Percentiles rank a stretch among this genome's conserved stretches.
These are phyloP conservation scores for Dichotomopilus funicola DNA, from an alignment of 2,329 filamentous ascomycete genomes.

Conservation along the genomic window DNA sequence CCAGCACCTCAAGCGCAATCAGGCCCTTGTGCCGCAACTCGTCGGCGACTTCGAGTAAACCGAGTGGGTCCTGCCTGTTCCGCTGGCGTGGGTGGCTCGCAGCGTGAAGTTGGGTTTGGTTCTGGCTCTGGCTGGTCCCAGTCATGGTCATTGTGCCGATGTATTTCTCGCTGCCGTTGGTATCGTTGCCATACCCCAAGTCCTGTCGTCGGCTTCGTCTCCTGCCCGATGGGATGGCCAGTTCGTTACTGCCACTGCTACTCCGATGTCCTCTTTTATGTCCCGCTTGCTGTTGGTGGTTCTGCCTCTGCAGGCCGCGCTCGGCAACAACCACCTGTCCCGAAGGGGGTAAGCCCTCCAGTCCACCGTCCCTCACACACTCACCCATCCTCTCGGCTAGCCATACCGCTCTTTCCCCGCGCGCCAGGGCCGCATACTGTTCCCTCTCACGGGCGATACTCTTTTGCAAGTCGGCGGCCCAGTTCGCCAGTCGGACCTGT, in stretches of 20 bases:
- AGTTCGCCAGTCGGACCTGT: conserved; percentile 65
- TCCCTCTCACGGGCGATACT: conserved; percentile 68
- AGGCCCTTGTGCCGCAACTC: conserved; percentile 59
- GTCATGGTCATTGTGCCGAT: neutral
- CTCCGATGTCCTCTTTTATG: no score
- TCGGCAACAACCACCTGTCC: conserved; percentile 21
- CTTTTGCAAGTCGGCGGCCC: conserved; percentile 74
- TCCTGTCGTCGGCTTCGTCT: no score
- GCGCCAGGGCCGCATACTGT: conserved; percentile 56
- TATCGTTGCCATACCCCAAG: no score
- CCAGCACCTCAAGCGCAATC: conserved; percentile 65
- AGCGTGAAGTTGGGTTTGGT: neutral
- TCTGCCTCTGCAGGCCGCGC: conserved; percentile 11
- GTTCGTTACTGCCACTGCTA: no score
- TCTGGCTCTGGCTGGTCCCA: neutral
- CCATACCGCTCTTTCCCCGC: conserved; percentile 61
- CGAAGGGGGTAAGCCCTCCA: neutral
- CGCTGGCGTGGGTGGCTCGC: conserved; percentile 9
- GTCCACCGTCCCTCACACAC: conserved; percentile 55
- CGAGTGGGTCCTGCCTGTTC: conserved; percentile 66
- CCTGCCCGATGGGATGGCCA: no score
- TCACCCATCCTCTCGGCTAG: conserved; percentile 60
- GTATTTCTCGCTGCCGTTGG: no score
- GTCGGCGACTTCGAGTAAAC: conserved; percentile 63
- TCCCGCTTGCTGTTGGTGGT: no score